A percentile compares a stretch with the other conserved stretches of the same genome.
Evolutionary conservation across 2,329 filamentous ascomycete genomes (phyloP).

Genomic region (Plenodomus tracheiphilus): DNA sequence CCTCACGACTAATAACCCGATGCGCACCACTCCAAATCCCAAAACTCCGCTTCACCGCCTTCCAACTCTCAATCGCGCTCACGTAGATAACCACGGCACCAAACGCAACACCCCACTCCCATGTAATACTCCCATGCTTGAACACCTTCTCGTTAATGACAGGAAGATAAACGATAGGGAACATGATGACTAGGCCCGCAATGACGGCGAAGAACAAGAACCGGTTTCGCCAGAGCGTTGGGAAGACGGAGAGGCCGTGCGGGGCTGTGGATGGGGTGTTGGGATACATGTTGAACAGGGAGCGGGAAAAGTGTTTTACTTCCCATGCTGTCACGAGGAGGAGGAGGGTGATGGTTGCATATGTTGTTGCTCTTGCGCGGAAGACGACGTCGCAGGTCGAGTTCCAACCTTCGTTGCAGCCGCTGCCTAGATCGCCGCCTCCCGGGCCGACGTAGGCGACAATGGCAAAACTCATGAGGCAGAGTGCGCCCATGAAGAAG

Average conservation of each 20-base stretch:
- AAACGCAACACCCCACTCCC: slow-evolving; percentile 53
- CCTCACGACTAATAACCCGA: slow-evolving; percentile 34
- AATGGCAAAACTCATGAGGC: slow-evolving; percentile 50
- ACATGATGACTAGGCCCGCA: slow-evolving; percentile 47
- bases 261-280: slow-evolving; percentile 21
- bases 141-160: slow-evolving; percentile 52
- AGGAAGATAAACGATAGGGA: slow-evolving; percentile 52
- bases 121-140: slow-evolving; percentile 48
- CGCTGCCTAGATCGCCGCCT: slow-evolving; percentile 47
- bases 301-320: slow-evolving; percentile 51
- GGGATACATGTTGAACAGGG: slow-evolving; percentile 52
- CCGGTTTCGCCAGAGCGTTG: slow-evolving; percentile 46
- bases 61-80: slow-evolving; percentile 50
- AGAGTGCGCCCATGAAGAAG: slow-evolving; percentile 50
- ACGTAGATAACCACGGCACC: slow-evolving; percentile 48
- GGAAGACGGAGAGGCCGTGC: slow-evolving; percentile 41
- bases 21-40: slow-evolving; percentile 41
- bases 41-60: slow-evolving; percentile 47
- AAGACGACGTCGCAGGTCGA: slow-evolving; percentile 48
- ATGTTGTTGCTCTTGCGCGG: slow-evolving; percentile 51
- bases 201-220: slow-evolving; percentile 52
- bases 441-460: slow-evolving; percentile 50
- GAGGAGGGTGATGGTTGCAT: slow-evolving; percentile 49
- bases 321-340: slow-evolving; percentile 54
- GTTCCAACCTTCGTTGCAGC: slow-evolving; percentile 52